Conservation (phyloP, 2,329 filamentous ascomycete genomes). For the Ceratocystis ficicola region DNA sequence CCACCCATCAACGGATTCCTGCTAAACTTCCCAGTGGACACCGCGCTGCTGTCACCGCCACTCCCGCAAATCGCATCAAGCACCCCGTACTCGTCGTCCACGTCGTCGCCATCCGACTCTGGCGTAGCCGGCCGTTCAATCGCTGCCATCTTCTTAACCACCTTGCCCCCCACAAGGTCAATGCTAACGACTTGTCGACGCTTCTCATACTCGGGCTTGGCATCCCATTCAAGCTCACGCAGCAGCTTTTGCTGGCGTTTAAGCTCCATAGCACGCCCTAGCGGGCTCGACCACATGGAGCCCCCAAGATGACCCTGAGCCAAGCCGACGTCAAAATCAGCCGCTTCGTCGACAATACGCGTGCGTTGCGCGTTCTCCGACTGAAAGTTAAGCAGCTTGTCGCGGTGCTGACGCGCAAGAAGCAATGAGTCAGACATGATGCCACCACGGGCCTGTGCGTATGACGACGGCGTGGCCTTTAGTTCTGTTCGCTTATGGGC, state of each 20-base stretch:
- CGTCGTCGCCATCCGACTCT: conserved; percentile 32
- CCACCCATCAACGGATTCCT: conserved; percentile 54
- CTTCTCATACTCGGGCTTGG: conserved; percentile 79
- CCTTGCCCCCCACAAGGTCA: conserved; percentile 64
- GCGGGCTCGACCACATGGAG: conserved; percentile 73
- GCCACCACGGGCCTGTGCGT: conserved; percentile 37
- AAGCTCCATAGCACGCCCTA: conserved; percentile 68
- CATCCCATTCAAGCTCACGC: conserved; percentile 76
- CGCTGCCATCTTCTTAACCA: conserved; percentile 59
- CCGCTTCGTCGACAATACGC: conserved; percentile 73
- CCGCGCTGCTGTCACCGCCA: conserved; percentile 21
- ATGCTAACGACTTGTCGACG: conserved; percentile 72
- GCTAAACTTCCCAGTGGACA: conserved; percentile 49
- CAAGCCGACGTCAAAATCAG: conserved; percentile 44
- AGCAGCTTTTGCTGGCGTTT: conserved; percentile 76
- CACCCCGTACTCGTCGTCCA: conserved; percentile 27
- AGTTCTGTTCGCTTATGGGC: conserved; percentile 55
- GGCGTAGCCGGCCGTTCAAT: conserved; percentile 47
- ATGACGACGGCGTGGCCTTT: conserved; percentile 47
- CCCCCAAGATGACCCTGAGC: conserved; percentile 35
- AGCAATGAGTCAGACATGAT: conserved; percentile 36
- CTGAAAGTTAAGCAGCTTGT: conserved; percentile 70
- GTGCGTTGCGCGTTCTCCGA: conserved; percentile 75
- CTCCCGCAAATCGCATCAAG: conserved; percentile 19
- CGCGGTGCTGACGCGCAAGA: conserved; percentile 64